Evolutionary conservation across 1,284 basidiomycete species (phyloP), one percentile per base, ranked within the genome.

Genomic region (Austroboletus niveus): DNA sequence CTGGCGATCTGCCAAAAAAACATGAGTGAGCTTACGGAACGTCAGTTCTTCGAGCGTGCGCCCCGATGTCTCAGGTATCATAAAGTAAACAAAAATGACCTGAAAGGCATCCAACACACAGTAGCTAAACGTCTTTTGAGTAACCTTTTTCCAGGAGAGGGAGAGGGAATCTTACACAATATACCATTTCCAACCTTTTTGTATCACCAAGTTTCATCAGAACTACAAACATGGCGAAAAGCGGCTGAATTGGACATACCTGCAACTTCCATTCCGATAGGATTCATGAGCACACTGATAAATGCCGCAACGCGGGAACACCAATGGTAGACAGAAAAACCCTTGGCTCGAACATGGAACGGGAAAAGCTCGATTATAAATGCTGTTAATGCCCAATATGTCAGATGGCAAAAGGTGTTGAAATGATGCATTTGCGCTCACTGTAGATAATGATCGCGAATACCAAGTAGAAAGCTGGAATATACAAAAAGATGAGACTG

Each of bases 1-100:
- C 22, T 24, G 22, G 29, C 7, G 6, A 5, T 8, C 29, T 6
- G 1, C 29, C 29, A n/a, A 29, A 9, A 29, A 4, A 29, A 29
- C 6, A 29, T 29, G 29, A 9, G 3, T 29, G 9, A 7, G 73
- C 80, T 56, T 60, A 82, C 81, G 64, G 74, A 83, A 82, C 2
- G 80, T 72, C 15, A 84, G 70, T 59, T 83, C 81, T 59, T 84
- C 81, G 32, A 83, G 69, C 3, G 78, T 77, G 34, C 75, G 73
- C 14, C 75, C 69, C 4, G 76, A 29, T 6, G 29, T 29, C 29
- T 29, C 29, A 29, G 29, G 29, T 29, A 29, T 29, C 29, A 29
- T 29, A 29, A 29, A 29, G 29, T 29, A 29, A 8, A 29, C 29
- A 29, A 29, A 29, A 8, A 29, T 9, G 29, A 5, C 29, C 29